Base-by-base conservation (phyloP, 495 filamentous ascomycete genomes). In the Penicillium mononematosum region DNA sequence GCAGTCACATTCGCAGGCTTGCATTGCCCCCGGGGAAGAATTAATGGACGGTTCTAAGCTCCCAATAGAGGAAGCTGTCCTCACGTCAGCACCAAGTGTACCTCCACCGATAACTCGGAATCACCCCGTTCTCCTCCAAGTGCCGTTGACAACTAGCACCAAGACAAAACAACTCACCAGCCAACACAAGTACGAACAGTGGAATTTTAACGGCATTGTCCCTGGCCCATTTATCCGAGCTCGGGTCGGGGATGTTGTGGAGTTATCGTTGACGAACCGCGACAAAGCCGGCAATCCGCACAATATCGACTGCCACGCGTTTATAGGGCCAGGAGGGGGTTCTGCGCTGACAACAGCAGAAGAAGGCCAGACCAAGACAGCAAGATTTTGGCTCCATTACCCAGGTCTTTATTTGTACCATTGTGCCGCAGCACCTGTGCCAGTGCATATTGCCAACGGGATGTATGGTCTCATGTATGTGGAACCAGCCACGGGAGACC, bases 171-270 rank as follows among this genome's bases (percentile, higher is more conserved):
- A 60, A 53, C 27, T 62, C 20, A 66, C 56, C 1, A 66, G 50
- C 27, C 44, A 52, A 12, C 32, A 63, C 54, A 63, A 66, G n/a
- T 63, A 66, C 58, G 58, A 66, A 10, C 46, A 58, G 50, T 66
- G 63, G 63, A 61, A 47, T 6, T 66, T 66, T 24, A 66, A 66
- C 31, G 60, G 58, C 57, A 45, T 50, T 5, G 54, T 63, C 24
- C 63, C 63, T n/a, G 60, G 57, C 3, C 63, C 63, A 5, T 66
- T 66, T 27, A 62, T 62, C 22, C 59, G 63, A 16, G 59, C 63
- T n/a, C 47, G 62, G 6, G 56, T 55, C 8, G 59, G 62, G 10
- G 62, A 65, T 38, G 32, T 59, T 3, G 19, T 65, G 4, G 57
- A 66, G 27, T 50, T 62, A 3, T 59, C 57, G 4, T 29, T 66